Percentiles rank a stretch among this genome's conserved stretches.
Evolutionary conservation across 2,329 filamentous ascomycete species (phyloP).

Genomic region (Ophiostoma perfectum): DNA sequence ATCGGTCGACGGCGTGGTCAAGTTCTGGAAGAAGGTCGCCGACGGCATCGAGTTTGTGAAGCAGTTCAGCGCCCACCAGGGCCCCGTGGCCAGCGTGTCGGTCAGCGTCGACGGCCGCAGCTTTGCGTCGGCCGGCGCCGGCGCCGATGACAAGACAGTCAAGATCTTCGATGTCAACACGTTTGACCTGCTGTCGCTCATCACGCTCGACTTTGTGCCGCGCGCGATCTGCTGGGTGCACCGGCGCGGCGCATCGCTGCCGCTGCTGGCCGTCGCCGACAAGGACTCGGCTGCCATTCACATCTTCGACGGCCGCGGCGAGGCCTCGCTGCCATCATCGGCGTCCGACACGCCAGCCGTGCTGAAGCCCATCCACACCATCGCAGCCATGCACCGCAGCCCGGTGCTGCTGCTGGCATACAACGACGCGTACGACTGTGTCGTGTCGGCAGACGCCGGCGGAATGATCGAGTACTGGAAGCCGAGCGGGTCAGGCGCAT

Average conservation of each 20-base stretch:
- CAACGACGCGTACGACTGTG: conserved; percentile 84
- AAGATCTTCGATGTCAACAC: conserved; percentile 81
- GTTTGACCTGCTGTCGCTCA: conserved; percentile 79
- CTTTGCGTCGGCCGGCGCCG: conserved; percentile 75
- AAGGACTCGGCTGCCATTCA: conserved; percentile 66
- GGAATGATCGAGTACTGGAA: conserved; percentile 98
- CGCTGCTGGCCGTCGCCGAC: conserved; percentile 77
- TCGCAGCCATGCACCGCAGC: conserved; percentile 73
- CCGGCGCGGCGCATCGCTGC: conserved; percentile 76
- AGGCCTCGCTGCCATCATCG: conserved; percentile 46
- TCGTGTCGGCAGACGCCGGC: conserved; percentile 78
- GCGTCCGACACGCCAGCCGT: neutral
- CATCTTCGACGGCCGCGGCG: conserved; percentile 85
- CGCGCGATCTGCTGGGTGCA: conserved; percentile 90
- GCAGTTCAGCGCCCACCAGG: conserved; percentile 86
- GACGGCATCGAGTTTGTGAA: conserved; percentile 96
- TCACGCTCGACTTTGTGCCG: conserved; percentile 70
- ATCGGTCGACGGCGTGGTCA: conserved; percentile 91
- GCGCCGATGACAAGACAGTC: conserved; percentile 59
- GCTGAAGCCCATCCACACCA: conserved; percentile 62
- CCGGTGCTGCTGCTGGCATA: conserved; percentile 82
- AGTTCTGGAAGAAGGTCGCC: conserved; percentile 97
- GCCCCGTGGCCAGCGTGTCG: conserved; percentile 76
- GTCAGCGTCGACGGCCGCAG: conserved; percentile 86
- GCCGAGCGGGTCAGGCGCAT: conserved; percentile 58